Conservation (phyloP, 208 protist genomes). For the Trypanosoma lewisi region DNA sequence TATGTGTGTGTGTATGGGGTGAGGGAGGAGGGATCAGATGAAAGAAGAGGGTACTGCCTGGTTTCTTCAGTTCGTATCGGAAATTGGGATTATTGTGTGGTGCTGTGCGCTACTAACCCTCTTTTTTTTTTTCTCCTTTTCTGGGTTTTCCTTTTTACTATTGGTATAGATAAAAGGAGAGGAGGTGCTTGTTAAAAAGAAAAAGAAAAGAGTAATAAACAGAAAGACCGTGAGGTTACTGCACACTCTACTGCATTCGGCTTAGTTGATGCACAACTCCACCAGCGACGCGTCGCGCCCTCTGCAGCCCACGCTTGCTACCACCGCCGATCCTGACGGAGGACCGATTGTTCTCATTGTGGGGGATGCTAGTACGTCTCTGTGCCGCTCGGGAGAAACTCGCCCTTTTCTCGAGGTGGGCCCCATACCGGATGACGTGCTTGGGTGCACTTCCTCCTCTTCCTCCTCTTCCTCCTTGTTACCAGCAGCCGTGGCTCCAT, state of each 20-base stretch:
- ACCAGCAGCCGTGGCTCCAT: background rate
- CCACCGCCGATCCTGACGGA: conserved; percentile 10
- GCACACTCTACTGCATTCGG: background rate
- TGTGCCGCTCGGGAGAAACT: conserved; percentile 24
- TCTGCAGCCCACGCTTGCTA: background rate
- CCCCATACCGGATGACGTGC: conserved; percentile 31
- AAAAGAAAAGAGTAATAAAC: conserved; percentile 19
- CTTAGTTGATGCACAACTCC: conserved; percentile 2
- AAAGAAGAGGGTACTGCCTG: background rate
- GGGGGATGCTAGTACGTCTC: conserved; percentile 16
- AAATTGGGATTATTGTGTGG: too few relatives aligned
- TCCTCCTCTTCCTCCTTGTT: background rate
- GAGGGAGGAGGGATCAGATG: background rate
- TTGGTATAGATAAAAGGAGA: too few relatives aligned
- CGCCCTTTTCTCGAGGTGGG: conserved; percentile 18
- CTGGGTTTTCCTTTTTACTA: too few relatives aligned
- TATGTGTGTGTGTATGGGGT: too few relatives aligned
- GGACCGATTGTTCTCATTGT: conserved; percentile 15
- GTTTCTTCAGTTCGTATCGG: too few relatives aligned
- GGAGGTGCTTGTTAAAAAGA: too few relatives aligned
- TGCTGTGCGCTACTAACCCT: too few relatives aligned
- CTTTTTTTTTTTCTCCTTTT: too few relatives aligned
- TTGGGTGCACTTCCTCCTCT: background rate
- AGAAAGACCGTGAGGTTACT: background rate
- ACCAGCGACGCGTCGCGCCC: background rate